Evolutionary conservation across 495 filamentous ascomycete species (phyloP), one percentile per base, ranked within the genome.

Genomic region (Penicillium cinerascens): DNA sequence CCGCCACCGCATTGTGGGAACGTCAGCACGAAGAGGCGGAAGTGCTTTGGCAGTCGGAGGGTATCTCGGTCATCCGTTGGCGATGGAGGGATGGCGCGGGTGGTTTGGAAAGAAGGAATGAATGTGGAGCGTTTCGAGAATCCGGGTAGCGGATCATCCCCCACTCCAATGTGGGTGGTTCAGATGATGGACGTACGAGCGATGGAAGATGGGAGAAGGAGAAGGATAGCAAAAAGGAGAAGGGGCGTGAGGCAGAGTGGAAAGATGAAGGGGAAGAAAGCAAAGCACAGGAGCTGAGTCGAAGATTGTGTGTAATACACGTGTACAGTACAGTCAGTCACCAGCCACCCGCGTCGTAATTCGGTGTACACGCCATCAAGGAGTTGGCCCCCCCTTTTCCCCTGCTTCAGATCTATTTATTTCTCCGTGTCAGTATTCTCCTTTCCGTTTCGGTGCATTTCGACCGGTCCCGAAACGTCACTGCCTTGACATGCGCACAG

Each of bases 1-100:
- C 74, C 72, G 71, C 74, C 74, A 77, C 67, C 74, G 66, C 74
- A 77, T 77, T 39, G 56, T 74, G 68, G 55, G 52, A 59, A 60
- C 62, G 60, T 69, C 70, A 72, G 67, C 58, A 59, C 54, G 10
- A 49, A 33, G 36, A 27, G 20, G 29, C 27, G 42, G 18, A 6
- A 4, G 42, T 18, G 13, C 26, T 29, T n/a, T 27, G 55, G 23
- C 11, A 41, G 21, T 8, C 38, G 4, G 33, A 44, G 29, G 10
- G 42, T 29, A 44, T 21, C 37, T 22, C 13, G 47, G 2, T 40
- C 37, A 49, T 49, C 23, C 33, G 47, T 13, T 23, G 29, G 35
- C 35, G 29, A 18, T 17, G 53, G 48, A 46, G 26, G 20, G 11
- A 43, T 49, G 54, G 33, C 23, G 17, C 11, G 15, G 45, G 39